These are phyloP conservation scores for Leptosphaerulina australis DNA, from an alignment of 2,329 filamentous ascomycete species.

Conservation along the genomic window DNA sequence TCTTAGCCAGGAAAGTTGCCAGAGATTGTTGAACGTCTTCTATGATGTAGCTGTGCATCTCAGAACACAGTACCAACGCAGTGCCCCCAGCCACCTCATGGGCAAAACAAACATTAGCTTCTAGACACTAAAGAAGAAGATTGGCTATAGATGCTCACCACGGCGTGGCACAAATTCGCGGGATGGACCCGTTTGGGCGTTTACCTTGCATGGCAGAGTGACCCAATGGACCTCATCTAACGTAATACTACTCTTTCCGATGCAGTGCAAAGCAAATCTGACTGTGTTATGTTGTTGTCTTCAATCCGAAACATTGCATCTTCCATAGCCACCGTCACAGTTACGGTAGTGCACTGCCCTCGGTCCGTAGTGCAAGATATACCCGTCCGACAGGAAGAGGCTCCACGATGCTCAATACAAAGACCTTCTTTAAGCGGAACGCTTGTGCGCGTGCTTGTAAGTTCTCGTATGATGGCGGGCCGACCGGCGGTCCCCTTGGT, in stretches of 20 bases:
- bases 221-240: constrained; percentile 13
- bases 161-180: constrained; percentile 22
- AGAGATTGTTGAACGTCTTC: constrained; percentile 5
- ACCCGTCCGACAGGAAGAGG: constrained; percentile 7
- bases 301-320: background rate
- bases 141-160: constrained; percentile 1
- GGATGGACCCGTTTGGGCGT: constrained; percentile 32
- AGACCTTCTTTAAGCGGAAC: constrained; percentile 20
- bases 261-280: constrained; percentile 14
- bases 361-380: background rate
- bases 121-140: background rate
- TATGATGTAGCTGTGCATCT: constrained; percentile 25
- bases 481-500: constrained; percentile 19
- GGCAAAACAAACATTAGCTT: constrained; percentile 12
- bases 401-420: constrained; percentile 17
- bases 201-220: constrained; percentile 12
- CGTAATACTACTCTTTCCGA: constrained; percentile 11
- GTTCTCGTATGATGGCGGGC: constrained; percentile 17
- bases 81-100: constrained; percentile 13
- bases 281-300: constrained; percentile 11
- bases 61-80: constrained; percentile 6
- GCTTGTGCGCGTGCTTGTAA: constrained; percentile 17
- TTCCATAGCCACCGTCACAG: constrained; percentile 10
- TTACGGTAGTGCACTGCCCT: constrained; percentile 1
- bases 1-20: background rate